Percentiles rank a stretch among this genome's conserved stretches.
Evolutionary conservation across 2,329 filamentous ascomycete species (phyloP).

Genomic region (Aspergillus fumigatiaffinis): DNA sequence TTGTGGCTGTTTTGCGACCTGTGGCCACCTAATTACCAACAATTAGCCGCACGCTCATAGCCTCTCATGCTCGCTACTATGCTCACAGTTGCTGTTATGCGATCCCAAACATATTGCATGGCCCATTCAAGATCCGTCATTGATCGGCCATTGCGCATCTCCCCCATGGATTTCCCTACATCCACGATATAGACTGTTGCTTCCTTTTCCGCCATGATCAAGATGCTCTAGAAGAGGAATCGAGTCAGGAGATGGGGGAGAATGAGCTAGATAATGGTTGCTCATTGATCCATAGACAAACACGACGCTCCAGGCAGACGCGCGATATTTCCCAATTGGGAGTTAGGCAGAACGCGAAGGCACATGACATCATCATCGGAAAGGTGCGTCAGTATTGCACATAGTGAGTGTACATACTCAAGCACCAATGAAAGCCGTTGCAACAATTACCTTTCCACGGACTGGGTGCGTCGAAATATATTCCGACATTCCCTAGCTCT

Average conservation of each 20-base stretch:
- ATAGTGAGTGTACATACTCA: not conserved
- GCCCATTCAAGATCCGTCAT: conserved; percentile 84
- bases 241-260: not conserved
- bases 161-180: conserved; percentile 78
- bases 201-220: conserved; percentile 83
- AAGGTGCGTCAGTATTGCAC: conserved; percentile 10
- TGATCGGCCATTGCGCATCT: conserved; percentile 64
- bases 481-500: not conserved
- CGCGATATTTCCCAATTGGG: conserved; percentile 37
- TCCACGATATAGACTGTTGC: conserved; percentile 90
- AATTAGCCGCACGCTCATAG: not conserved
- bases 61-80: conserved; percentile 10
- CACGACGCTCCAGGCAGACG: conserved; percentile 36
- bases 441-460: not conserved
- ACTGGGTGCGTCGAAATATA: not conserved
- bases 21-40: conserved; percentile 47
- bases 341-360: conserved; percentile 29
- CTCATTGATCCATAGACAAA: not conserved
- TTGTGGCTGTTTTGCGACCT: conserved; percentile 68
- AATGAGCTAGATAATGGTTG: not conserved
- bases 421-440: not conserved
- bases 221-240: not conserved
- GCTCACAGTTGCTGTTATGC: conserved; percentile 69
- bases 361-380: conserved; percentile 36
- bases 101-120: conserved; percentile 94